Evolutionary conservation across 2,329 filamentous ascomycete genomes (phyloP), one percentile per base, ranked within the genome.

Genomic region (Trichothecium roseum): DNA sequence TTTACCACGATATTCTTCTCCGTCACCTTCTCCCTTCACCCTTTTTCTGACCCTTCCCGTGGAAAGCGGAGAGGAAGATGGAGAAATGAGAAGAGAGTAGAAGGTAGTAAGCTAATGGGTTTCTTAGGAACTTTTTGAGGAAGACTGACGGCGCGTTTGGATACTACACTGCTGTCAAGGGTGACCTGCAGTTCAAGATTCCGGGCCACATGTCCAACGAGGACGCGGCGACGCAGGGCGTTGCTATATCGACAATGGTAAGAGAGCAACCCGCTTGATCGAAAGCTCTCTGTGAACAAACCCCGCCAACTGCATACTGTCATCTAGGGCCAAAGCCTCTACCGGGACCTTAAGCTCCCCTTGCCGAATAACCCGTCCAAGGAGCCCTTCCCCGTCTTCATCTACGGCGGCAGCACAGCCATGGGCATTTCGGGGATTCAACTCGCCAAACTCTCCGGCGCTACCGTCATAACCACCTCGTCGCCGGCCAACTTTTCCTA

Each of bases 371-470:
- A 14, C 49, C 9, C 64, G n/a, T 35, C 50, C 26, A 53, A 52
- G 22, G 52, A 56, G 15, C 48, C 57, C 33, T 48, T 57, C 40
- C 51, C 59, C 3, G 46, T 67, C 39, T 47, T 62, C 32, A 57
- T 60, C 40, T 62, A 64, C 33, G 62, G 58, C 32, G 59, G 56
- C n/a, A 67, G 67, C 49, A 72, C 63, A 24, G 69, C 68, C 16
- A 71, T 69, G n/a, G 64, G 63, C 57, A 68, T 70, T 44, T 68
- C 67, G 45, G 56, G 50, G 6, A 56, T 61, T 38, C 56, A 60
- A 38, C 56, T 45, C 42, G 56, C 55, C 22, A 57, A 55, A 42
- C 42, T 48, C n/a, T 60, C 58, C 3, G 58, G 57, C 4, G 45
- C 52, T 4, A 43, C 36, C 5, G 65, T 72, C 9, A 44, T 69